Conservation (phyloP, 176 grass and related monocot genomes). For the Triticum timopheevii region DNA sequence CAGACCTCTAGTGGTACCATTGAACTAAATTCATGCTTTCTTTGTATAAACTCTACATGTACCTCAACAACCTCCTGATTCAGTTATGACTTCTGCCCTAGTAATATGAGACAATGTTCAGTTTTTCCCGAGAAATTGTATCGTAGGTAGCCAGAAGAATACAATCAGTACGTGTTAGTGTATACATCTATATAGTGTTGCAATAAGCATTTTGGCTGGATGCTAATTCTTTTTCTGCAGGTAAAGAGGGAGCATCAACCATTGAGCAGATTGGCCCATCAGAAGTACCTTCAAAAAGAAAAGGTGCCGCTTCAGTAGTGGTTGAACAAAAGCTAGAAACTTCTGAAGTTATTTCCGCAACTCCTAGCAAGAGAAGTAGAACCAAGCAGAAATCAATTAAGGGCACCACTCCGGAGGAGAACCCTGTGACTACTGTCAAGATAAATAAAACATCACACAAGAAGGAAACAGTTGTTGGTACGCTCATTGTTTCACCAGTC, state of each 20-base stretch:
- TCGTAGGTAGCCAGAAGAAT: slow-evolving; percentile 12
- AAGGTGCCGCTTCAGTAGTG: slow-evolving; percentile 41
- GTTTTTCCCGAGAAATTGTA: background rate
- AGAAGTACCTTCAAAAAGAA: slow-evolving; percentile 62
- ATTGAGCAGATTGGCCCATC: slow-evolving; percentile 1
- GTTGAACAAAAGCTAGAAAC: slow-evolving; percentile 55
- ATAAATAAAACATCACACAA: slow-evolving; percentile 40
- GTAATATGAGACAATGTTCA: slow-evolving; percentile 2
- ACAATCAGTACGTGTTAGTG: background rate
- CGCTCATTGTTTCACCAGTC: slow-evolving; percentile 24
- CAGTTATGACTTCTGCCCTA: background rate
- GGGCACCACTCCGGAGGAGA: slow-evolving; percentile 24
- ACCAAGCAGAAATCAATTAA: slow-evolving; percentile 45
- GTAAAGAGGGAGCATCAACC: slow-evolving; percentile 29
- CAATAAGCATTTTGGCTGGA: background rate
- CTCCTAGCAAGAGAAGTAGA: slow-evolving; percentile 67
- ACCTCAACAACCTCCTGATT: background rate
- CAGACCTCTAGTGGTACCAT: slow-evolving; percentile 19
- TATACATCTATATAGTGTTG: background rate
- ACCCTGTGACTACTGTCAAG: slow-evolving; percentile 41
- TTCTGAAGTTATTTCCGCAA: slow-evolving; percentile 43
- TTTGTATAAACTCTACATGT: background rate
- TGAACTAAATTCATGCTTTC: slow-evolving; percentile 9
- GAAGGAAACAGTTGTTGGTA: slow-evolving; percentile 50
- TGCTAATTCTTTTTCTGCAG: slow-evolving; percentile 31